Conservation (phyloP, 1,139 yeast species). For the Yarrowia galli region DNA sequence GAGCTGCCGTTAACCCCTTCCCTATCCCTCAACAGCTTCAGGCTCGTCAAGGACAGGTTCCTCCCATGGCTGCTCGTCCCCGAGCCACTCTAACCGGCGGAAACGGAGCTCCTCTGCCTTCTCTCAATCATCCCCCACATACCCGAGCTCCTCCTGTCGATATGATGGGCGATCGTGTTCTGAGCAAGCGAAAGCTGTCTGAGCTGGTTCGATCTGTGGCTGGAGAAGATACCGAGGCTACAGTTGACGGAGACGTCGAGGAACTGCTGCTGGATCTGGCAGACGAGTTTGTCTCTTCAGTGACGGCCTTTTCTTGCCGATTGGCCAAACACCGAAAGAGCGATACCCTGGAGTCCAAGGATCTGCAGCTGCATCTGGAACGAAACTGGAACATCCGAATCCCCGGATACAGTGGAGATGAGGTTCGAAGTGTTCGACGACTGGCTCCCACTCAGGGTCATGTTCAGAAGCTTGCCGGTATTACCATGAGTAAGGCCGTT, state of each 20-base stretch:
- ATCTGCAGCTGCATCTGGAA: conserved; percentile 89
- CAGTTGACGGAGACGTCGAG: conserved; percentile 93
- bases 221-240: conserved; percentile 71
- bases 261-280: conserved; percentile 89
- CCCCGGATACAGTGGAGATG: conserved; percentile 94
- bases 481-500: conserved; percentile 56
- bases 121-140: conserved; percentile 66
- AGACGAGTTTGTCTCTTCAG: conserved; percentile 91
- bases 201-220: conserved; percentile 86
- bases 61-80: conserved; percentile 66
- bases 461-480: conserved; percentile 72
- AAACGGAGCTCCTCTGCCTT: conserved; percentile 72
- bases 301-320: conserved; percentile 91
- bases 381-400: conserved; percentile 94
- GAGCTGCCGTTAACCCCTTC: conserved; percentile 60
- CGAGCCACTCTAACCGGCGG: conserved; percentile 90
- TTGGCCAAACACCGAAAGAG: conserved; percentile 93
- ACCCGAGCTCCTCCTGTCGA: conserved; percentile 73
- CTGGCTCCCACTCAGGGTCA: conserved; percentile 79
- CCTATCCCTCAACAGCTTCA: conserved; percentile 75
- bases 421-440: conserved; percentile 81
- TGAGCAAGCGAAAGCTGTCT: conserved; percentile 85
- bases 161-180: conserved; percentile 75
- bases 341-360: conserved; percentile 87
- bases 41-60: conserved; percentile 62